A percentile compares a stretch with the other conserved stretches of the same genome.
phyloP scores from a whole-genome alignment of 2,329 filamentous ascomycete genomes.

The Fusarium sp. region DNA sequence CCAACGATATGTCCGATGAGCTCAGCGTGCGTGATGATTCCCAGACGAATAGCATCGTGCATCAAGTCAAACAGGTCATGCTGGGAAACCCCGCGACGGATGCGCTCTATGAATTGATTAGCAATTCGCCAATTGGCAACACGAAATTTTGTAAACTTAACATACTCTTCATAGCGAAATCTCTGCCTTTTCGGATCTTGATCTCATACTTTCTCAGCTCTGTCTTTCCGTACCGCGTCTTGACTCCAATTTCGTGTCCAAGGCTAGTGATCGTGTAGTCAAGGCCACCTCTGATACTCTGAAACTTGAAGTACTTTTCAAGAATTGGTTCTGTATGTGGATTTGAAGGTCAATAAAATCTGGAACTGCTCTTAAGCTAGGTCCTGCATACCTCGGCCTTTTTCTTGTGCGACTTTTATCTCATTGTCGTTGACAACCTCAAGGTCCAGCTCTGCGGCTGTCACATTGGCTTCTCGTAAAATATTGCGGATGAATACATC shows the following conservation, averaged over 20 bases:
- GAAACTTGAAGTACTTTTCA: conserved; percentile 8
- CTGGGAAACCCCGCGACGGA: conserved; percentile 10
- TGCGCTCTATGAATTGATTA: not conserved
- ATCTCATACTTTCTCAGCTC: conserved; percentile 3
- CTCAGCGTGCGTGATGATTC: conserved; percentile 3
- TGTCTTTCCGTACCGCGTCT: conserved; percentile 6
- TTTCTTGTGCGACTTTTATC: not conserved
- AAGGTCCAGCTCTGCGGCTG: not conserved
- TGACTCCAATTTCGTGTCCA: conserved; percentile 11
- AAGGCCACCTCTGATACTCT: conserved; percentile 10
- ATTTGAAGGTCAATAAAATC: fast-evolving
- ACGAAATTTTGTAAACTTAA: not conserved
- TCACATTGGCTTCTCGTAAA: not conserved
- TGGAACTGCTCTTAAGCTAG: fast-evolving
- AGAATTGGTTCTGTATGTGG: not conserved
- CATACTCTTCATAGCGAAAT: conserved; percentile 12
- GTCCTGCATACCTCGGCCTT: not conserved
- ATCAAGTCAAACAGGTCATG: conserved; percentile 18
- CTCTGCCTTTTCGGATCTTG: conserved; percentile 6
- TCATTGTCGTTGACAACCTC: conserved; percentile 3
- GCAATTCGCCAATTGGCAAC: not conserved
- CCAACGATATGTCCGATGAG: conserved; percentile 9
- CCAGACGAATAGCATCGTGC: conserved; percentile 13
- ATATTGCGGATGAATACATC: conserved; percentile 2
- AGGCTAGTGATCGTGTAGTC: conserved; percentile 9